These are phyloP conservation scores for Apophysomyces trapeziformis DNA, from an alignment of 371 early-diverging fungal genomes.

Conservation along the genomic window DNA sequence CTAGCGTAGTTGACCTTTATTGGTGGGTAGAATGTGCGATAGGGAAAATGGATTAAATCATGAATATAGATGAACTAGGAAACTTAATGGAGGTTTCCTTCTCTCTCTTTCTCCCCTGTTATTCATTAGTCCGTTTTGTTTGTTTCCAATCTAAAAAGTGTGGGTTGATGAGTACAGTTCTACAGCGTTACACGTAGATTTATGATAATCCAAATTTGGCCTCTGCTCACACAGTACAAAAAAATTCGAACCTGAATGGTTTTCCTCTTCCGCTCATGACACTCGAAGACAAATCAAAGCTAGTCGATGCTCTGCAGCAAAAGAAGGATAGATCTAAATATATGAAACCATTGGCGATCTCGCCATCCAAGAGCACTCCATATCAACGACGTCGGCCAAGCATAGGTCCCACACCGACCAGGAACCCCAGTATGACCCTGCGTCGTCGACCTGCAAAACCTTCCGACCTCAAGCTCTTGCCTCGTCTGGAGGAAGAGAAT, in stretches of 20 bases:
- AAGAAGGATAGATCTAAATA: constrained; percentile 26
- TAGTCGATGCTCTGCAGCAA: constrained; percentile 38
- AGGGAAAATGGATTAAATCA: no score
- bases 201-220: constrained; percentile 11
- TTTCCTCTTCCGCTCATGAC: constrained; percentile 9
- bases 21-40: background rate
- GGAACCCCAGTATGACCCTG: constrained; percentile 45
- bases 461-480: constrained; percentile 42
- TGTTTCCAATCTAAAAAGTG: background rate
- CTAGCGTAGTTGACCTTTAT: background rate
- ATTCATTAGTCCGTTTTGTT: background rate
- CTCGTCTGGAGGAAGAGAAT: constrained; percentile 49
- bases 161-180: background rate
- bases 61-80: constrained; percentile 6
- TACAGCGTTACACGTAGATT: constrained; percentile 5
- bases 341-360: constrained; percentile 12
- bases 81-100: no score
- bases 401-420: constrained; percentile 41
- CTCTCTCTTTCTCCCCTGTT: no score
- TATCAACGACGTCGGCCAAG: constrained; percentile 38
- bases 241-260: constrained; percentile 5
- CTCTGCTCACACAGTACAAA: constrained; percentile 3
- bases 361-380: constrained; percentile 49
- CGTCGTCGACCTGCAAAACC: constrained; percentile 34
- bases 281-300: constrained; percentile 27